These are phyloP conservation scores for Vitis rotundifolia DNA, from an alignment of 164 flowering plant genomes.

Conservation along the genomic window DNA sequence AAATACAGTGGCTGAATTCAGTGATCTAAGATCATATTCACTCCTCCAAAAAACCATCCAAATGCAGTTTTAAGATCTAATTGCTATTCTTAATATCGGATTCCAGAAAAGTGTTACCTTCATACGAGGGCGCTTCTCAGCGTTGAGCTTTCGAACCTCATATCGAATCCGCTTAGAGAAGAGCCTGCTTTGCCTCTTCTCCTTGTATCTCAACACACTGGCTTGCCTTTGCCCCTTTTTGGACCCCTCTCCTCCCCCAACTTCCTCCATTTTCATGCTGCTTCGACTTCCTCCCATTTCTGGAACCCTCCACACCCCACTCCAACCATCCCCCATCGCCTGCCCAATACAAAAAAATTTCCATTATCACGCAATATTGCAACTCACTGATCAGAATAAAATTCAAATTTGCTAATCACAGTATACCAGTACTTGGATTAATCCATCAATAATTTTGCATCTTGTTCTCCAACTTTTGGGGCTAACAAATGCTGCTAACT, in stretches of 20 bases:
- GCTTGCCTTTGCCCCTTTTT: slow-evolving; percentile 62
- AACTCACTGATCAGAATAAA: too few relatives aligned
- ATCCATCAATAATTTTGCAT: too few relatives aligned
- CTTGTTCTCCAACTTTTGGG: too few relatives aligned
- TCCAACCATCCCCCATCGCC: slow-evolving; percentile 15
- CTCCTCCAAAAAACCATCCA: too few relatives aligned
- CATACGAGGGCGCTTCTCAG: slow-evolving; percentile 81
- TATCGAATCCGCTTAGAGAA: slow-evolving; percentile 78
- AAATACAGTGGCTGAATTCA: too few relatives aligned
- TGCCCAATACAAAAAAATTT: not conserved
- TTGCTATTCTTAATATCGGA: too few relatives aligned
- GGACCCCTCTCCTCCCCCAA: slow-evolving; percentile 20
- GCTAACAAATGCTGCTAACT: too few relatives aligned
- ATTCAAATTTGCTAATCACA: too few relatives aligned
- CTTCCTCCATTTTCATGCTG: slow-evolving; percentile 12
- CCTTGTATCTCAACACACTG: slow-evolving; percentile 77
- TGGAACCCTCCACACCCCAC: slow-evolving; percentile 47
- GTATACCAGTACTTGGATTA: too few relatives aligned
- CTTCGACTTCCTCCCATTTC: slow-evolving; percentile 19
- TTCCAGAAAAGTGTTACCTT: slow-evolving; percentile 42
- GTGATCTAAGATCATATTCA: too few relatives aligned
- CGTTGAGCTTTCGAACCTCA: slow-evolving; percentile 78
- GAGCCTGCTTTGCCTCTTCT: slow-evolving; percentile 78
- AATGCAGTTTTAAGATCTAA: too few relatives aligned
- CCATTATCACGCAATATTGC: too few relatives aligned